Evolutionary conservation across 2,329 filamentous ascomycete species (phyloP).

Genomic region (Exutisphaerella laricina): DNA sequence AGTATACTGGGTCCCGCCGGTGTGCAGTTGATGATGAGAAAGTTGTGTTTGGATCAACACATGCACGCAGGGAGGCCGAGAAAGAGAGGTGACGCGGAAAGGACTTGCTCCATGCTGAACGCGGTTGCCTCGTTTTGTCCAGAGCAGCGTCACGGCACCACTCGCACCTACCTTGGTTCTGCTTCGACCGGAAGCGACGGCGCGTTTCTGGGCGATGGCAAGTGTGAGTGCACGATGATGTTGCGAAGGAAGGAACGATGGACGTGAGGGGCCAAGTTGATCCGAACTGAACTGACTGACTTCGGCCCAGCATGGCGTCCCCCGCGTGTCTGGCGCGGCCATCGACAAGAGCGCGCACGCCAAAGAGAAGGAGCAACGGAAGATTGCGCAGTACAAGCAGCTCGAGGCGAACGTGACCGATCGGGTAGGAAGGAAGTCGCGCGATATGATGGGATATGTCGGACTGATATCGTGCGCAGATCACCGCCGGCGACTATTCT

Average conservation of each 20-base stretch:
- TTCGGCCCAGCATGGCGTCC: conserved; percentile 68
- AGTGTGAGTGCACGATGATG: conserved; percentile 8
- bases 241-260: conserved; percentile 6
- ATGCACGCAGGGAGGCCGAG: no score
- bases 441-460: no score
- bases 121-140: conserved; percentile 3
- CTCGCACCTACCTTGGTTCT: not conserved
- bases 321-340: conserved; percentile 50
- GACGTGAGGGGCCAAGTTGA: conserved; percentile 16
- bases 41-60: no score
- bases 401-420: conserved; percentile 63
- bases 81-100: no score
- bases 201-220: conserved; percentile 10
- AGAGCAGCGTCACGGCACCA: not conserved
- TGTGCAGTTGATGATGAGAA: no score
- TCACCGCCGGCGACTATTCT: conserved; percentile 45
- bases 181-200: not conserved
- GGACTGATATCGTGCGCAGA: conserved; percentile 28
- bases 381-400: conserved; percentile 68
- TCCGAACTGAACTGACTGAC: conserved; percentile 11
- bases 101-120: conserved; percentile 1
- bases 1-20: conserved; percentile 3
- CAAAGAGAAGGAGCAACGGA: conserved; percentile 63
- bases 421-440: no score
- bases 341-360: conserved; percentile 62